Conservation (phyloP, 2,329 filamentous ascomycete species). For the Claviceps africana region DNA sequence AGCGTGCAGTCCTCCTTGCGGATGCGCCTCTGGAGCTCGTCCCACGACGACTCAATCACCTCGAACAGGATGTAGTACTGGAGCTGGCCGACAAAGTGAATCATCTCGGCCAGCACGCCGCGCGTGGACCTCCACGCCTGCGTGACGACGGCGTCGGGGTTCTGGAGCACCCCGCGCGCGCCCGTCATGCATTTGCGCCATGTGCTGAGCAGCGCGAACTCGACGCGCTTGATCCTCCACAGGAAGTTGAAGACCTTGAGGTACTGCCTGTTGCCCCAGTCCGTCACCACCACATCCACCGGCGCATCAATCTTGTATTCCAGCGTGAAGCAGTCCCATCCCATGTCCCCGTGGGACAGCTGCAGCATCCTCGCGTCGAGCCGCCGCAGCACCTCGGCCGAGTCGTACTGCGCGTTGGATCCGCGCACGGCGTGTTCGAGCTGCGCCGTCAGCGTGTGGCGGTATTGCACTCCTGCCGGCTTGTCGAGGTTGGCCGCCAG, state of each 20-base stretch:
- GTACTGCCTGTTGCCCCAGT: constrained; percentile 90
- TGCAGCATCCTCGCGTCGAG: constrained; percentile 98
- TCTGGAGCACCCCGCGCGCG: constrained; percentile 75
- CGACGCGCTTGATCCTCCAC: constrained; percentile 94
- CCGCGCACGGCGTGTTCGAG: constrained; percentile 93
- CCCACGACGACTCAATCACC: constrained; percentile 94
- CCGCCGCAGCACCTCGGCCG: constrained; percentile 75
- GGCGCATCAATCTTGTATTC: constrained; percentile 98
- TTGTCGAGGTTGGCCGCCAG: constrained; percentile 83
- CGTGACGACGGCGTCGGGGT: constrained; percentile 51
- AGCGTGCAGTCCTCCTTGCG: constrained; percentile 77
- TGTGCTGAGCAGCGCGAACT: constrained; percentile 79
- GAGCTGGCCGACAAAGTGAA: constrained; percentile 91
- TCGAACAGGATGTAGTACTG: constrained; percentile 99
- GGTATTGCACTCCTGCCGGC: constrained; percentile 90
- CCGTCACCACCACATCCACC: constrained; percentile 91
- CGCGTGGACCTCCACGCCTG: constrained; percentile 82
- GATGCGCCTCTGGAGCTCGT: constrained; percentile 70
- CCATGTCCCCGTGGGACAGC: constrained; percentile 88
- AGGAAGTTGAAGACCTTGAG: constrained; percentile 98
- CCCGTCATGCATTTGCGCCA: constrained; percentile 97
- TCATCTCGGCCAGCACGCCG: constrained; percentile 89
- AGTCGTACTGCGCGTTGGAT: constrained; percentile 93
- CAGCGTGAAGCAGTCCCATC: constrained; percentile 97
- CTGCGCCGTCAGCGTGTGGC: constrained; percentile 94